phyloP scores from a whole-genome alignment of 441 rosid genomes.

The Kokia cookei region DNA sequence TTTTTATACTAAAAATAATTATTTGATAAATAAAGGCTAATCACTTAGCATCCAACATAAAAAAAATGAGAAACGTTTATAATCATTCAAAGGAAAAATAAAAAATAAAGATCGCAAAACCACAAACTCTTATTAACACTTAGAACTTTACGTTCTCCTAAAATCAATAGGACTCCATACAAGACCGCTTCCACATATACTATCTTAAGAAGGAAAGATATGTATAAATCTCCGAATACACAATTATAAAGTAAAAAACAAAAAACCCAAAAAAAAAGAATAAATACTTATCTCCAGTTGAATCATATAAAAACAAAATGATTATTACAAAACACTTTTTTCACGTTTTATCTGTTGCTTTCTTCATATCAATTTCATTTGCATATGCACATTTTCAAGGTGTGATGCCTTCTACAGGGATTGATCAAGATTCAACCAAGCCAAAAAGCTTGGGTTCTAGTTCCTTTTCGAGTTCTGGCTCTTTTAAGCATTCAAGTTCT shows the following conservation, averaged over 20 bases:
- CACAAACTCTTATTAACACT: background rate
- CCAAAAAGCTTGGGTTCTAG: background rate
- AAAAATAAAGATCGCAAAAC: conserved; percentile 6
- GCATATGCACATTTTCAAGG: conserved; percentile 8
- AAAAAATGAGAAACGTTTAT: background rate
- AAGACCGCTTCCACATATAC: background rate
- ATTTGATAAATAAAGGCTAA: background rate
- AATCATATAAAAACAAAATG: conserved; percentile 1
- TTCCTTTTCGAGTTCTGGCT: background rate
- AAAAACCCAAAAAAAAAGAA: background rate
- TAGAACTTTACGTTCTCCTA: conserved; percentile 7
- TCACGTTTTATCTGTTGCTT: background rate
- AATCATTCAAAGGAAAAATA: background rate
- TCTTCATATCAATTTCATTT: background rate
- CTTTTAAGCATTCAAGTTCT: background rate
- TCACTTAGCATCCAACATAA: background rate
- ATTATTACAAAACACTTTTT: background rate
- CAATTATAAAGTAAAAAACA: background rate
- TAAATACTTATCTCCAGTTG: background rate
- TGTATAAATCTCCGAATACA: background rate
- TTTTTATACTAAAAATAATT: no score
- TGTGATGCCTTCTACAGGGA: background rate
- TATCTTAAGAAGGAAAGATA: background rate
- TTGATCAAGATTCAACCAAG: no score
- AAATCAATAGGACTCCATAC: conserved; percentile 7